Conservation (phyloP, 805 yeast genomes). For the Barnettozyma salicaria region DNA sequence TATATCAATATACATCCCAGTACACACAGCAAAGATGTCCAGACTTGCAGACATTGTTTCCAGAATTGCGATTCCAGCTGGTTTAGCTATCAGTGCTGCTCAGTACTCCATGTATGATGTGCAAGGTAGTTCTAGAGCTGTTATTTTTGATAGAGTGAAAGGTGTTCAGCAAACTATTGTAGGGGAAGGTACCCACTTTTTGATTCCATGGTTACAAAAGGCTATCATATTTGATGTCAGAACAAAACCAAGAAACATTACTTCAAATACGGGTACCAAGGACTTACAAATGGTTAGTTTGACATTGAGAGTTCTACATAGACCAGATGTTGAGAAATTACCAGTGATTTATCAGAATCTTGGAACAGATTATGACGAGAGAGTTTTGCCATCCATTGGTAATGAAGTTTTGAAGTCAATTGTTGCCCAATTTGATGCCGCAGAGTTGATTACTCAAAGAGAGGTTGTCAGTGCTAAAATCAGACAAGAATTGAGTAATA, state of each 20-base stretch:
- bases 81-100: slow-evolving; percentile 61
- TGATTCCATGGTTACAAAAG: slow-evolving; percentile 92
- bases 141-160: slow-evolving; percentile 81
- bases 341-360: slow-evolving; percentile 86
- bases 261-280: slow-evolving; percentile 94
- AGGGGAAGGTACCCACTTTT: slow-evolving; percentile 96
- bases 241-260: slow-evolving; percentile 89
- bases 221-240: slow-evolving; percentile 89
- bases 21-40: slow-evolving; percentile 28
- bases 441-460: slow-evolving; percentile 94
- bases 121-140: slow-evolving; percentile 93
- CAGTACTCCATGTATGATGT: slow-evolving; percentile 91
- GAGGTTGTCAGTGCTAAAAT: slow-evolving; percentile 89
- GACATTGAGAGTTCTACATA: slow-evolving; percentile 86
- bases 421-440: slow-evolving; percentile 93
- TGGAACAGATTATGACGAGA: slow-evolving; percentile 92
- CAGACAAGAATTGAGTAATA: slow-evolving; percentile 72
- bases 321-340: slow-evolving; percentile 81
- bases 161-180: slow-evolving; percentile 88
- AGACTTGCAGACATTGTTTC: slow-evolving; percentile 36
- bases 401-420: slow-evolving; percentile 85
- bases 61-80: slow-evolving; percentile 62
- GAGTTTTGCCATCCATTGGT: slow-evolving; percentile 88
- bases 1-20: background rate
- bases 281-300: slow-evolving; percentile 94